Conservation (phyloP, 139 green algal species). For the Volvox africanus region DNA sequence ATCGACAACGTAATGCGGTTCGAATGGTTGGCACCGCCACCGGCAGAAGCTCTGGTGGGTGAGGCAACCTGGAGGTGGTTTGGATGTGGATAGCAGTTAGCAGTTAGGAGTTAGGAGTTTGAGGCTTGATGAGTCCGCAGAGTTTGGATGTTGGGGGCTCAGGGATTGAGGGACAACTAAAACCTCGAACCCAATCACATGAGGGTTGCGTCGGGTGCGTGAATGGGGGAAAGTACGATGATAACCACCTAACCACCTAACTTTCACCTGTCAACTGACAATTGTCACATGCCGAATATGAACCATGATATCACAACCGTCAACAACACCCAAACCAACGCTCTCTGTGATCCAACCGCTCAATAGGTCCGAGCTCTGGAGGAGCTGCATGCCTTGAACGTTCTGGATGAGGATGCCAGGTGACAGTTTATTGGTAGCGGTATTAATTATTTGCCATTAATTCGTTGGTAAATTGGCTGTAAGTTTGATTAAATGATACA, state of each 20-base stretch:
- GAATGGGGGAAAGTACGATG: background rate
- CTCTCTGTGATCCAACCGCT: background rate
- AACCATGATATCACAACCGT: background rate
- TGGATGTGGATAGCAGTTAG: too few species aligned
- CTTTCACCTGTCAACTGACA: background rate
- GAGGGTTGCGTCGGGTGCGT: background rate
- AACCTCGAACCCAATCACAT: too few species aligned
- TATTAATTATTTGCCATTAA: too few species aligned
- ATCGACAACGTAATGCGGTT: conserved; percentile 94
- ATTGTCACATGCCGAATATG: background rate
- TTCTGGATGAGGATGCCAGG: conserved; percentile 86
- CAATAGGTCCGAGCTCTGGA: conserved; percentile 77
- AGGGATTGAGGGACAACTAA: too few species aligned
- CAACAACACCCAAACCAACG: background rate
- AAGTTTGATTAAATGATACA: too few species aligned
- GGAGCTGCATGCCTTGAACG: conserved; percentile 90
- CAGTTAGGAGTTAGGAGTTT: background rate
- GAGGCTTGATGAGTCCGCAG: background rate
- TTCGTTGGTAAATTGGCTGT: too few species aligned
- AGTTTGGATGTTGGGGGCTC: background rate
- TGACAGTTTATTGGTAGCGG: conserved; percentile 31
- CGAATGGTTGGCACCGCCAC: conserved; percentile 92
- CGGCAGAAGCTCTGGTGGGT: conserved; percentile 81
- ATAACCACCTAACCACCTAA: background rate
- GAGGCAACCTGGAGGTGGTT: background rate